These are phyloP conservation scores for Austroboletus novae-zelandiae DNA, from an alignment of 1,284 basidiomycete genomes.

Conservation along the genomic window DNA sequence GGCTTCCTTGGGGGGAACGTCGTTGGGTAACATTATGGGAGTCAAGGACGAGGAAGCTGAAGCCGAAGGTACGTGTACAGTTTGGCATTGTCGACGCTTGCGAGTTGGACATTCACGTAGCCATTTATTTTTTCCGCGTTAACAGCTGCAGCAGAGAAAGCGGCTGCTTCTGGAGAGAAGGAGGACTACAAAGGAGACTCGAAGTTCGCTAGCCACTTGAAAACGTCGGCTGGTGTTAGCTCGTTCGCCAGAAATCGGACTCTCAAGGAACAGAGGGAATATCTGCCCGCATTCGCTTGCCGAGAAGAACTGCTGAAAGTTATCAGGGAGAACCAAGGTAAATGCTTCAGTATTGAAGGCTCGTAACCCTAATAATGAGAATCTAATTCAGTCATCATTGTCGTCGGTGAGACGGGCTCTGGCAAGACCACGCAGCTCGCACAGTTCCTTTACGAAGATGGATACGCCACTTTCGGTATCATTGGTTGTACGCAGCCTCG, in stretches of 20 bases:
- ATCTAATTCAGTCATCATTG: constrained; percentile 68
- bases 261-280: constrained; percentile 94
- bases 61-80: constrained; percentile 65
- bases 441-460: constrained; percentile 95
- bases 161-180: constrained; percentile 59
- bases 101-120: constrained; percentile 78
- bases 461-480: constrained; percentile 85
- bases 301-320: constrained; percentile 90
- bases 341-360: background rate
- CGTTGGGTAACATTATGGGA: constrained; percentile 96
- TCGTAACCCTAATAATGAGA: background rate
- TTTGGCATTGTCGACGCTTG: constrained; percentile 21
- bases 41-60: constrained; percentile 93
- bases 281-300: constrained; percentile 96
- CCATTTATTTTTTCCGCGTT: constrained; percentile 28
- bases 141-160: constrained; percentile 62
- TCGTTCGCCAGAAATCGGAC: constrained; percentile 82
- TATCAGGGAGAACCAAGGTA: constrained; percentile 95
- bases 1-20: constrained; percentile 88
- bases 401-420: constrained; percentile 95
- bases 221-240: constrained; percentile 75
- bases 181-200: constrained; percentile 91
- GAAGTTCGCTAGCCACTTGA: constrained; percentile 92
- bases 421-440: constrained; percentile 93
- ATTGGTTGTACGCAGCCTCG: constrained; percentile 96